phyloP scores from a whole-genome alignment of 2,329 filamentous ascomycete species.

The Fusarium dimerum region DNA sequence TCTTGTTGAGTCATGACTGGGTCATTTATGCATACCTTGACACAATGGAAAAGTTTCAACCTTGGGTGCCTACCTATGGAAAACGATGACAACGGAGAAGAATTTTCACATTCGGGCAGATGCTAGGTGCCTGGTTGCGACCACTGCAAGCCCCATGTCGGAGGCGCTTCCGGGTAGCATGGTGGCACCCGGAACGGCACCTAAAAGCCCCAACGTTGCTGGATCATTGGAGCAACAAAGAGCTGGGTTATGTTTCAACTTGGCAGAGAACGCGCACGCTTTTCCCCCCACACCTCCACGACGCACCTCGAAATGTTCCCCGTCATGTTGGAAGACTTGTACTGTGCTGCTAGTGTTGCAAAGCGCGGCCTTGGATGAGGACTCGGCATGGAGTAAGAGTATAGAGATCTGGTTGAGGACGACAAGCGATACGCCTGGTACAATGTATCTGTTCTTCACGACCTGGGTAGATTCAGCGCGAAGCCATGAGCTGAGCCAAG shows the following conservation, averaged over 20 bases:
- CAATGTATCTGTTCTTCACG: too few species aligned
- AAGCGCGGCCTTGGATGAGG: too few species aligned
- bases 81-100: constrained; percentile 14
- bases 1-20: constrained; percentile 7
- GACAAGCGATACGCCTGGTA: too few species aligned
- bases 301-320: constrained; percentile 16
- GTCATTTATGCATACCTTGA: constrained; percentile 6
- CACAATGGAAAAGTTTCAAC: background rate
- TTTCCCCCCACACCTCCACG: constrained; percentile 20
- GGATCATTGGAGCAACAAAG: constrained; percentile 13
- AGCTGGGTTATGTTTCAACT: constrained; percentile 25
- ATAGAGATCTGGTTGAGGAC: too few species aligned
- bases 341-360: too few species aligned
- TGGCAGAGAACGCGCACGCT: constrained; percentile 4
- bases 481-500: background rate
- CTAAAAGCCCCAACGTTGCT: background rate
- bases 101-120: constrained; percentile 11
- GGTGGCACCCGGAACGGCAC: constrained; percentile 14
- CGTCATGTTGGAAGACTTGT: background rate
- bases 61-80: constrained; percentile 5
- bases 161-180: constrained; percentile 14
- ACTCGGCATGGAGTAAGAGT: too few species aligned
- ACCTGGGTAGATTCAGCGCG: too few species aligned
- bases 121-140: constrained; percentile 9
- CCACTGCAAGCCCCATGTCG: constrained; percentile 19